These are phyloP conservation scores for Trichomonas tenax DNA, from an alignment of 208 protist species.

Conservation along the genomic window DNA sequence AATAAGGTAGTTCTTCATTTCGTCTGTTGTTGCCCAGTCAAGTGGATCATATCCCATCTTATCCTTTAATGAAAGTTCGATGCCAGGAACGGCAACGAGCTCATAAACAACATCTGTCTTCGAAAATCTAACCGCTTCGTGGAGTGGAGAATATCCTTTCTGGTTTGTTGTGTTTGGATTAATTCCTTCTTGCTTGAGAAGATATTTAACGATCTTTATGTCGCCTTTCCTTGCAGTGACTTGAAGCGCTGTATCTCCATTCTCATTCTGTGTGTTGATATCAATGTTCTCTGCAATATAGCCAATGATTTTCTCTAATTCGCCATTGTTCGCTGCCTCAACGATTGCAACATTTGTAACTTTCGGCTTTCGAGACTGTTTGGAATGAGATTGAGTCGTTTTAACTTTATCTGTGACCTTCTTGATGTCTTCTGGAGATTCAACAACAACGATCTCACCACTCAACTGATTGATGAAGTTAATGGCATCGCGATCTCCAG, in stretches of 20 bases:
- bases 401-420: not conserved
- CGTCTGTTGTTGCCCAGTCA: not conserved
- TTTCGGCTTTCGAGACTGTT: not conserved
- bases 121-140: not conserved
- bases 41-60: not conserved
- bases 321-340: not conserved
- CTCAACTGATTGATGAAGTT: not conserved
- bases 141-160: not conserved
- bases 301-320: not conserved
- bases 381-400: not conserved
- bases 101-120: not conserved
- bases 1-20: not conserved
- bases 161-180: not conserved
- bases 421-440: not conserved
- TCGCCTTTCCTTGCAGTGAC: not conserved
- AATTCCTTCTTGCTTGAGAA: not conserved
- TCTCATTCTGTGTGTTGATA: not conserved
- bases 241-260: not conserved
- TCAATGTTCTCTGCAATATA: not conserved
- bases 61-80: not conserved
- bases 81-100: not conserved
- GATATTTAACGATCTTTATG: not conserved
- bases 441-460: not conserved
- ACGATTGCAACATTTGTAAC: not conserved
- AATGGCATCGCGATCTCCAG: not conserved